A percentile compares a stretch with the other conserved stretches of the same genome.
Evolutionary conservation across 768 basidiomycete genomes (phyloP).

Genomic region (Suillus tomentosus): DNA sequence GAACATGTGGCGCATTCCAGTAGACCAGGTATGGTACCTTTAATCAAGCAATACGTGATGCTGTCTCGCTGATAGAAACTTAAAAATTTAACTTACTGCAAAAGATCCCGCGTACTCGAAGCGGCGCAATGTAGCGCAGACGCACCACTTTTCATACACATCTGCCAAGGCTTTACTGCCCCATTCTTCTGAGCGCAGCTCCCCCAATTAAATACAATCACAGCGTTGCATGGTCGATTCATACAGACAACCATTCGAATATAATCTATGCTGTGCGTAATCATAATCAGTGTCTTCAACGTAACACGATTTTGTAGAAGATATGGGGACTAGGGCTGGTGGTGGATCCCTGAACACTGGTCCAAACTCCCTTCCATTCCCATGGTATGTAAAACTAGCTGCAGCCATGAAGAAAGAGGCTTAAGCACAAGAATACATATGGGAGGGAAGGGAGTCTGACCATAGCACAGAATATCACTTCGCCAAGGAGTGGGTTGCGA

Average conservation of each 20-base stretch:
- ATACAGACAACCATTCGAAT: not conserved
- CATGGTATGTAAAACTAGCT: slow-evolving; percentile 44
- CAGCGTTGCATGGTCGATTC: not conserved
- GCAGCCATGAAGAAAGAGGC: slow-evolving; percentile 35
- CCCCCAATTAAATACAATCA: not conserved
- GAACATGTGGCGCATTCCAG: not conserved
- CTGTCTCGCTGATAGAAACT: not conserved
- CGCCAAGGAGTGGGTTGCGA: not conserved
- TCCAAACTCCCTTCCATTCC: slow-evolving; percentile 48
- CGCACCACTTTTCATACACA: not conserved
- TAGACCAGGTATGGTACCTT: not conserved
- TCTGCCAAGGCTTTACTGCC: not conserved
- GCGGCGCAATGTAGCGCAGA: not conserved
- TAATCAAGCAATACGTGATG: not conserved
- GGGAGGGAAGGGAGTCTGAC: slow-evolving; percentile 30
- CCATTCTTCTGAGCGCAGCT: not conserved
- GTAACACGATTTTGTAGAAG: slow-evolving; percentile 9
- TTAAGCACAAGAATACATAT: slow-evolving; percentile 29
- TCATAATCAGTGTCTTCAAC: not conserved
- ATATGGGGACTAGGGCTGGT: slow-evolving; percentile 6
- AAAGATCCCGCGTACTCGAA: not conserved
- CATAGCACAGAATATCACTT: slow-evolving; percentile 23
- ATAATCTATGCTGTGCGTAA: not conserved
- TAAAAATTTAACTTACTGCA: not conserved
- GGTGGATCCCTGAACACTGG: slow-evolving; percentile 22